These are phyloP conservation scores for Mariannaea sp. DNA, from an alignment of 2,329 filamentous ascomycete species.

Conservation along the genomic window DNA sequence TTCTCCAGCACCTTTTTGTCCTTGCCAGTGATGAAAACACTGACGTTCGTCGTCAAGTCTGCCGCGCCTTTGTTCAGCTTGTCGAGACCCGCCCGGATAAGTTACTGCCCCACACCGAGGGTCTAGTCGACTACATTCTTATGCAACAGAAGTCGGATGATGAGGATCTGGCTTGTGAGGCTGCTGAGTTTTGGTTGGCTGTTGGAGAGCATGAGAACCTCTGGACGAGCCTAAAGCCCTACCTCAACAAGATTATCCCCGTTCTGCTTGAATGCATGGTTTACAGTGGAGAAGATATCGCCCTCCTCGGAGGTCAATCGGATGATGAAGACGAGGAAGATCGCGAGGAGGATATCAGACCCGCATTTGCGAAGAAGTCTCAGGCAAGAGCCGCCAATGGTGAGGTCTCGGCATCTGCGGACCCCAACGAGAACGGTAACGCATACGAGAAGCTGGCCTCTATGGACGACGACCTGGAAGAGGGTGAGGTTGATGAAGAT, in stretches of 20 bases:
- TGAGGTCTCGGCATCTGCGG: conserved; percentile 54
- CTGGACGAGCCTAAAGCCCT: conserved; percentile 75
- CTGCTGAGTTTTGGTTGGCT: conserved; percentile 96
- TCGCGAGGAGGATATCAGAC: conserved; percentile 86
- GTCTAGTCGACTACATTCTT: conserved; percentile 91
- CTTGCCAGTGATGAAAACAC: conserved; percentile 76
- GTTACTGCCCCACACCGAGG: conserved; percentile 83
- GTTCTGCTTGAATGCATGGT: conserved; percentile 94
- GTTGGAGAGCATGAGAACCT: conserved; percentile 86
- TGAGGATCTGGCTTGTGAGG: conserved; percentile 88
- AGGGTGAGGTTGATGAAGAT: conserved; percentile 82
- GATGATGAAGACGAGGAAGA: conserved; percentile 94
- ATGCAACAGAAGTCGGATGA: conserved; percentile 87
- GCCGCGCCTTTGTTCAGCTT: conserved; percentile 88
- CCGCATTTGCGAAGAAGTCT: conserved; percentile 79
- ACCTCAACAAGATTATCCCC: conserved; percentile 83
- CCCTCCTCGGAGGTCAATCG: conserved; percentile 79
- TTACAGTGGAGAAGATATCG: conserved; percentile 92
- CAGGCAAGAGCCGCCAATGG: conserved; percentile 63
- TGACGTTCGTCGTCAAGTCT: conserved; percentile 90
- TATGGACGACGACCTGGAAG: conserved; percentile 79
- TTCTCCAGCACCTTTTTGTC: conserved; percentile 82
- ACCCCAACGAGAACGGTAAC: conserved; percentile 58
- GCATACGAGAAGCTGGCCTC: conserved; percentile 58
- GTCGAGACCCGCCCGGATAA: conserved; percentile 91